Evolutionary conservation across 164 flowering plant species (phyloP).

Genomic region (Santalum album): DNA sequence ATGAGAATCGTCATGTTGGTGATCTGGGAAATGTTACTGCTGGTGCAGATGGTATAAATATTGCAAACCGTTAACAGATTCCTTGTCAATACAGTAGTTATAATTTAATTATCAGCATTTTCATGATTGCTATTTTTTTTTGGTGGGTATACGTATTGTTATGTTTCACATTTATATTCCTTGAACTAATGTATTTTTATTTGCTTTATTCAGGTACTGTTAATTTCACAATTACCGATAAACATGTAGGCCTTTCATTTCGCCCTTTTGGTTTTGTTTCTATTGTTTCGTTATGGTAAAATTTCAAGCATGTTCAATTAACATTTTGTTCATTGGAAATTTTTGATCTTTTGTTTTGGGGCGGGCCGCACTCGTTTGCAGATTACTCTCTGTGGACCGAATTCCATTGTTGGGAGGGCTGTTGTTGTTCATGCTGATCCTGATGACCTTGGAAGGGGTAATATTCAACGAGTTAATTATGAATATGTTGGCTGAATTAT

Average conservation of each 20-base stretch:
- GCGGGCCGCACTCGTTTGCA: conserved; percentile 16
- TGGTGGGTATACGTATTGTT: background rate
- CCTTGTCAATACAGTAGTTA: background rate
- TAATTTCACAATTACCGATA: conserved; percentile 53
- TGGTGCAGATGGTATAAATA: conserved; percentile 68
- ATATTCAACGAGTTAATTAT: background rate
- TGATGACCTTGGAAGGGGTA: conserved; percentile 98
- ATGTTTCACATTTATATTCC: background rate
- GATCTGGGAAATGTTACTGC: conserved; percentile 82
- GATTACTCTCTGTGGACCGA: conserved; percentile 84
- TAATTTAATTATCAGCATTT: background rate
- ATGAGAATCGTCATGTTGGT: conserved; percentile 92
- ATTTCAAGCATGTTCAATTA: too few relatives aligned
- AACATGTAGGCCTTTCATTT: conserved; percentile 37
- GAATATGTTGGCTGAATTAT: too few relatives aligned
- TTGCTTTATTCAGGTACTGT: conserved; percentile 51
- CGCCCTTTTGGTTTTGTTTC: background rate
- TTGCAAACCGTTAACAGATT: background rate
- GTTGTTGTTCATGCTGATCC: conserved; percentile 97
- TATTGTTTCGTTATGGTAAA: background rate
- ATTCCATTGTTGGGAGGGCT: conserved; percentile 92
- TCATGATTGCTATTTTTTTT: background rate
- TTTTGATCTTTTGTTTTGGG: background rate
- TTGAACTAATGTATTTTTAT: background rate
- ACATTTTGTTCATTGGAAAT: background rate